Evolutionary conservation across 306 rosid species (phyloP).

Genomic region (Acacia melanoxylon): DNA sequence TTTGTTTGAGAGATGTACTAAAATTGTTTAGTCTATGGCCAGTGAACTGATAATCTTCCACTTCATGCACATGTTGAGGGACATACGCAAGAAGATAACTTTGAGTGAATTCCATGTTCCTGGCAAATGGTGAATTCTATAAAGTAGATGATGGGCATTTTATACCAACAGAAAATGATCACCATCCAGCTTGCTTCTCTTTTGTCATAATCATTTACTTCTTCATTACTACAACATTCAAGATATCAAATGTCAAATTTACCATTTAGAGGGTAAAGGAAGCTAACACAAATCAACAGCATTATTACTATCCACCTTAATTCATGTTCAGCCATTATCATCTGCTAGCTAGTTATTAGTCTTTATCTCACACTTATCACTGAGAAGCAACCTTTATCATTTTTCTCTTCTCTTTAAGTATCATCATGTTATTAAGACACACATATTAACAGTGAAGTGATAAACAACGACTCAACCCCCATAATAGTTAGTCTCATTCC

Average conservation of each 20-base stretch:
- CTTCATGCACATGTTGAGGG: neutral
- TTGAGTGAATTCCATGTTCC: neutral
- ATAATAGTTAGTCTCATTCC: neutral
- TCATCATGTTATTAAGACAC: neutral
- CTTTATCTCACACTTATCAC: neutral
- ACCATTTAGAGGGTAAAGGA: neutral
- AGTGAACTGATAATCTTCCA: neutral
- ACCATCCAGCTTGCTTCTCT: neutral
- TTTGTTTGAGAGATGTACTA: neutral
- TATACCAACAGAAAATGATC: neutral
- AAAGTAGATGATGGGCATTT: neutral
- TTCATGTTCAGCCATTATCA: neutral
- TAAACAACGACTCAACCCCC: neutral
- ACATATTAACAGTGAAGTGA: neutral
- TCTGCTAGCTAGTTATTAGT: neutral
- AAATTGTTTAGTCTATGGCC: neutral
- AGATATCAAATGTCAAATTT: neutral
- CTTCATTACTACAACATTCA: neutral
- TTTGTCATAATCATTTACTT: neutral
- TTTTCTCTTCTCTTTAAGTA: neutral
- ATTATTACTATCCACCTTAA: neutral
- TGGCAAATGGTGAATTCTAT: neutral
- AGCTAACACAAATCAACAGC: neutral
- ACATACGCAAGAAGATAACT: neutral
- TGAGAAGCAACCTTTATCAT: neutral